These are phyloP conservation scores for Metschnikowia cerradonensis DNA, from an alignment of 805 yeast species.

Conservation along the genomic window DNA sequence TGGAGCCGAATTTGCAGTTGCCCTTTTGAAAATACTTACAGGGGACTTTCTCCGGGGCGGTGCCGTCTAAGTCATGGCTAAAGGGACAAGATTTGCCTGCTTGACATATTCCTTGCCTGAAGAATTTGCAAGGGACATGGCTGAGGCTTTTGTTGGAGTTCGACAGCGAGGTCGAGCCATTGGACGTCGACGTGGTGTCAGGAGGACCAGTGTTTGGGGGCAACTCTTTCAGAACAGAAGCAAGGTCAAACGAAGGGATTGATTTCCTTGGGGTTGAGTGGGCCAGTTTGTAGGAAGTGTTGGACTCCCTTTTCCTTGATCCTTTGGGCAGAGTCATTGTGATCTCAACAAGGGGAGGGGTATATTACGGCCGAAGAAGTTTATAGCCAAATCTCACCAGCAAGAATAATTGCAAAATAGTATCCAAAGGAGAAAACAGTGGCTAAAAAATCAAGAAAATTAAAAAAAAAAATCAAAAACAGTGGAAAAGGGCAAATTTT, in stretches of 20 bases:
- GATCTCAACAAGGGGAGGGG: neutral
- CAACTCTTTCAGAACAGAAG: slow-evolving; percentile 10
- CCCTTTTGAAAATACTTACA: slow-evolving; percentile 96
- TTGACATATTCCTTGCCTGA: slow-evolving; percentile 87
- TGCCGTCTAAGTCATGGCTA: slow-evolving; percentile 65
- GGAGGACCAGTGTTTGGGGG: slow-evolving; percentile 20
- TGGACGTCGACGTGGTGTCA: slow-evolving; percentile 8
- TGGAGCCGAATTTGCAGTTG: slow-evolving; percentile 91
- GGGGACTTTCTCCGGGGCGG: slow-evolving; percentile 52
- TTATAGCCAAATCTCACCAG: no score
- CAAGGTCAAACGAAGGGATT: slow-evolving; percentile 8
- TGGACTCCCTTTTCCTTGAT: neutral
- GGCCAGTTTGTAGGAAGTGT: neutral
- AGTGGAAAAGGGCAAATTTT: no score
- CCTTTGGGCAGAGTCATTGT: slow-evolving; percentile 3
- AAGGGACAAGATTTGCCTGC: slow-evolving; percentile 93
- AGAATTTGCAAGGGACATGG: slow-evolving; percentile 97
- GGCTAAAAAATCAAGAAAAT: neutral
- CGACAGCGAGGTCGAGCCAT: slow-evolving; percentile 5
- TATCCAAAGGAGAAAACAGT: no score
- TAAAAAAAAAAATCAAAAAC: no score
- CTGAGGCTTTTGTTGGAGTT: slow-evolving; percentile 52
- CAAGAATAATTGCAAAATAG: neutral
- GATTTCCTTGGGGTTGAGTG: neutral
- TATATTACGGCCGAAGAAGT: neutral